These are phyloP conservation scores for Zygotorulaspora mrakii DNA, from an alignment of 1,139 yeast species.

Conservation along the genomic window DNA sequence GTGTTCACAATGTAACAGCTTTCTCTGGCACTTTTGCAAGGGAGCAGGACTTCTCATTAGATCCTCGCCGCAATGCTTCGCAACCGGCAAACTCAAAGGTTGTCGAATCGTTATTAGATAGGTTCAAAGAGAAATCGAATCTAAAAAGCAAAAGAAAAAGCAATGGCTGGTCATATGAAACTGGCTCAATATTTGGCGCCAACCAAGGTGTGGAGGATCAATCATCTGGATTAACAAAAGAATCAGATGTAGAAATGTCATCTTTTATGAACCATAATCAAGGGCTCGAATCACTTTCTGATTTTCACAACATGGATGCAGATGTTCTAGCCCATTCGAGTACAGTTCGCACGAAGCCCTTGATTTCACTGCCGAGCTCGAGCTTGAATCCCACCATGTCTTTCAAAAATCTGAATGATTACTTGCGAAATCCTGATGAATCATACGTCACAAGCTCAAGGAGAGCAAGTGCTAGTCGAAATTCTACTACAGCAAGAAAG, in stretches of 20 bases:
- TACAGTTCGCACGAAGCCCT: slow-evolving; percentile 21
- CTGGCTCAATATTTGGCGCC: slow-evolving; percentile 10
- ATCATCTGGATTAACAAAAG: background rate
- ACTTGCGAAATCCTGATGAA: slow-evolving; percentile 15
- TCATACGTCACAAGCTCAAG: slow-evolving; percentile 5
- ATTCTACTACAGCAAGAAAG: slow-evolving; percentile 14
- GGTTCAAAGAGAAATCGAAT: slow-evolving; percentile 14
- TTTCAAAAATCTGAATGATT: slow-evolving; percentile 28
- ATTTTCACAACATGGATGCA: slow-evolving; percentile 16
- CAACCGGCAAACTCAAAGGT: slow-evolving; percentile 24
- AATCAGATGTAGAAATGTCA: background rate
- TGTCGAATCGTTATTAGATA: slow-evolving; percentile 20
- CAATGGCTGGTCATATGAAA: slow-evolving; percentile 15
- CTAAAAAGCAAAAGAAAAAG: slow-evolving; percentile 13
- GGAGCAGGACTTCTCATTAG: slow-evolving; percentile 20
- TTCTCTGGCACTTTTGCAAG: slow-evolving; percentile 6
- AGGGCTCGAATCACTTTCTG: slow-evolving; percentile 1
- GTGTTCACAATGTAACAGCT: slow-evolving; percentile 7
- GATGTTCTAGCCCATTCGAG: slow-evolving; percentile 34
- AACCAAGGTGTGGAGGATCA: background rate
- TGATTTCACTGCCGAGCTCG: slow-evolving; percentile 26
- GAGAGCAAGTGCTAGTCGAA: background rate
- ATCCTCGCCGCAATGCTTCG: slow-evolving; percentile 32
- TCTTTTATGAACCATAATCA: background rate
- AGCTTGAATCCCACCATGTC: slow-evolving; percentile 29